A percentile compares a stretch with the other conserved stretches of the same genome.
Conservation (phyloP, 352 stramenopile species). For the Pythium insidiosum region DNA sequence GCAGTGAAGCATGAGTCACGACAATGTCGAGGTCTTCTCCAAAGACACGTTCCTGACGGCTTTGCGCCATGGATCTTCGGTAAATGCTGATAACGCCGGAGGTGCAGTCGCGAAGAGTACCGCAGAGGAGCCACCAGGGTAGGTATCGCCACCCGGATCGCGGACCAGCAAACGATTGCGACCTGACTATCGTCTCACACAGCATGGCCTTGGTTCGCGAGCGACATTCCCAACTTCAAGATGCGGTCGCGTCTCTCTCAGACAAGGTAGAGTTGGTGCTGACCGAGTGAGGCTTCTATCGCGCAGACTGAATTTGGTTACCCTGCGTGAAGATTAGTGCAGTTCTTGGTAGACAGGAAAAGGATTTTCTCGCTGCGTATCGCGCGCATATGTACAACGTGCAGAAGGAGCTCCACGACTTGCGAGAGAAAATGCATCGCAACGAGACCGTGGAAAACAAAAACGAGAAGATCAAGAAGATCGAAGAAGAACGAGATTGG, state of each 20-base stretch:
- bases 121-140: slow-evolving; percentile 43
- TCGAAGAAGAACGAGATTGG: slow-evolving; percentile 93
- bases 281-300: neutral
- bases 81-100: slow-evolving; percentile 6
- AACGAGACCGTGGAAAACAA: slow-evolving; percentile 87
- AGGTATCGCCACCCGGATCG: too few species aligned
- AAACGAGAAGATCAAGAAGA: slow-evolving; percentile 88
- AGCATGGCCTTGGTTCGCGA: slow-evolving; percentile 78
- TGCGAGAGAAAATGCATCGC: slow-evolving; percentile 83
- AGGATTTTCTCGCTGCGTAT: slow-evolving; percentile 90
- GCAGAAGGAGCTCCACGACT: slow-evolving; percentile 90
- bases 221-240: slow-evolving; percentile 70
- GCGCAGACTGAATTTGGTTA: neutral
- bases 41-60: slow-evolving; percentile 78
- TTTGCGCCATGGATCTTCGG: slow-evolving; percentile 32
- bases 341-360: slow-evolving; percentile 87
- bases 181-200: too few species aligned
- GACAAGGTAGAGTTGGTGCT: slow-evolving; percentile 41
- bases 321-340: slow-evolving; percentile 56
- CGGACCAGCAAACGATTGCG: too few species aligned
- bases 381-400: slow-evolving; percentile 95
- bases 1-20: slow-evolving; percentile 62
- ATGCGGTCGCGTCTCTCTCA: slow-evolving; percentile 74
- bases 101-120: slow-evolving; percentile 3
- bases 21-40: slow-evolving; percentile 54